These are phyloP conservation scores for Linnemannia schmuckeri DNA, from an alignment of 192 early-diverging fungal species.

Conservation along the genomic window DNA sequence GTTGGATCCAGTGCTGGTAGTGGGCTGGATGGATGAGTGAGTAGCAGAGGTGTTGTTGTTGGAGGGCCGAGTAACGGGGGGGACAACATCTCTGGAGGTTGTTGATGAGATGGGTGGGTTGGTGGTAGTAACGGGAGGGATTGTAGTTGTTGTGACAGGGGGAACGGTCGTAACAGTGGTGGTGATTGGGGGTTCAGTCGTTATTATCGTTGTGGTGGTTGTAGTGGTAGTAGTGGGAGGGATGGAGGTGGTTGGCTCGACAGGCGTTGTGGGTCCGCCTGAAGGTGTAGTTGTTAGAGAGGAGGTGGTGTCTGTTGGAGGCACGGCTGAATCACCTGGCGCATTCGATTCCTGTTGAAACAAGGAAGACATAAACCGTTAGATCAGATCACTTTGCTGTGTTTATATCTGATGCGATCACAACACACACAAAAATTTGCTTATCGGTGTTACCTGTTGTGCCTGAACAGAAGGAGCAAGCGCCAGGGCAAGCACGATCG, in stretches of 20 bases:
- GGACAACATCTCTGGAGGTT: not conserved
- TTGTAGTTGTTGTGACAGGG: not conserved
- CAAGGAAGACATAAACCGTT: not conserved
- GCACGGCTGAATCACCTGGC: not conserved
- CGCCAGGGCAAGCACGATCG: conserved; percentile 7
- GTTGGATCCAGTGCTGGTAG: not conserved
- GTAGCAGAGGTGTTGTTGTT: not conserved
- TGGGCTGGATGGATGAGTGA: not conserved
- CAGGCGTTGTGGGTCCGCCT: not conserved
- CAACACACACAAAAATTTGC: not conserved
- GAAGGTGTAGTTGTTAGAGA: not conserved
- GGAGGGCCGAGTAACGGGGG: not conserved
- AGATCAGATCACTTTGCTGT: not conserved
- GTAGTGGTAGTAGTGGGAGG: not conserved
- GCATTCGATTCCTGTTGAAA: not conserved
- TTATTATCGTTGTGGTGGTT: not conserved
- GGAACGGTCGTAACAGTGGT: not conserved
- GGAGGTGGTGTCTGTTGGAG: not conserved
- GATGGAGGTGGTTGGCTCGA: not conserved
- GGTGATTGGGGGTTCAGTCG: not conserved
- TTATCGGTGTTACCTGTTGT: conserved; percentile 13
- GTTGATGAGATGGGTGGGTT: not conserved
- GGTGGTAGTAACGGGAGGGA: not conserved
- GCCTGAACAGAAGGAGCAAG: conserved; percentile 5
- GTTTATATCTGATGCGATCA: not conserved